Base-by-base conservation (phyloP, 192 early-diverging fungal species). In the Phycomyces blakesleeanus region DNA sequence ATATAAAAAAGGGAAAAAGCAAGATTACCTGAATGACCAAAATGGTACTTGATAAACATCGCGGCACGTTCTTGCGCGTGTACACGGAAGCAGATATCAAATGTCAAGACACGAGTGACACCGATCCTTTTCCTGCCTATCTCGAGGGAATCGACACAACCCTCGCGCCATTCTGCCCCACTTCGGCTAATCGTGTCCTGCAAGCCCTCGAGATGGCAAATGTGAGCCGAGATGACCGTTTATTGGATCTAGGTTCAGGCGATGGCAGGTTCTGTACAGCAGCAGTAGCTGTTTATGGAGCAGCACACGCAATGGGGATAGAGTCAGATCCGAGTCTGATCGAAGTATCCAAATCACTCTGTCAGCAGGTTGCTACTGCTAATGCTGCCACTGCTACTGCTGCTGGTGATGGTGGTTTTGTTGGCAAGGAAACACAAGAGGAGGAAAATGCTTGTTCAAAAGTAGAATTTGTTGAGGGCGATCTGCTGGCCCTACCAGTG, bases 221-320 rank as follows among this genome's bases (percentile, higher is more conserved):
- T 12, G 63, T 80, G 14, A 38, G 29, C n/a, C 10, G 67, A 1
- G 20, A 40, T 8, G 84, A 86, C 55, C 56, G 50, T 16, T 59
- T 86, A 1, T 42, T 86, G 3, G 84, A 86, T 62, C 70, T 86
- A n/a, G 83, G 84, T 2, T 84, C 79, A 39, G 84, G 84, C 16
- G 84, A 86, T 62, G 84, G 84, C 7, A 69, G 84, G 12, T 76
- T 85, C 34, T 81, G 82, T 15, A 72, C 67, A 26, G 79, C 79
- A 21, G 82, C 84, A 1, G 76, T 76, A 4, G 16, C 58, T 14
- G 70, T 78, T 16, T 82, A 76, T 47, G 57, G 70, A 39, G 75
- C 60, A 10, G 41, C 64, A 14, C 59, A 61, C 47, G 84, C 83
- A 9, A 34, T 77, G 10, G 84, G 84, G 0, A 75, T 85, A 12